These are phyloP conservation scores for Discostella pseudostelligera DNA, from an alignment of 108 stramenopile genomes.

Conservation along the genomic window DNA sequence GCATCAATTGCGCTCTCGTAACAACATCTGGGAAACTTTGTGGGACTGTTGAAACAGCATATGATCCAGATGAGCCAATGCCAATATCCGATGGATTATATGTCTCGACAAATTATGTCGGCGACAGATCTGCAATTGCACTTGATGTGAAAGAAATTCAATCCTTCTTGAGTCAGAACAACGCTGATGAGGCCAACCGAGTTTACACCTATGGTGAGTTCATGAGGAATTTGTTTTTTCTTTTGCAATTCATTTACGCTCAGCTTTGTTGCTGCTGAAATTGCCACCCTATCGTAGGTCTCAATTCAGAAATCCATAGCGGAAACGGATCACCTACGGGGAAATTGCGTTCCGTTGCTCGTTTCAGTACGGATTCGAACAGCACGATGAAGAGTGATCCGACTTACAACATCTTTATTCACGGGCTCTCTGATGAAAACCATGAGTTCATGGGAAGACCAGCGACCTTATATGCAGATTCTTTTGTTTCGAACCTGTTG, in stretches of 20 bases:
- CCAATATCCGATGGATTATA: constrained; percentile 62
- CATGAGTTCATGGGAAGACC: constrained; percentile 53
- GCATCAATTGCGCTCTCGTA: constrained; percentile 30
- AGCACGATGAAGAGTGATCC: constrained; percentile 62
- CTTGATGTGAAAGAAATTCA: constrained; percentile 65
- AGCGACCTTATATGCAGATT: constrained; percentile 62
- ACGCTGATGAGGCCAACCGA: constrained; percentile 43
- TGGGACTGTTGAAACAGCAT: constrained; percentile 41
- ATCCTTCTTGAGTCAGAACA: constrained; percentile 47
- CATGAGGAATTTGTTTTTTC: not conserved
- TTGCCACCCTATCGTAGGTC: constrained; percentile 3
- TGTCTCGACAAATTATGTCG: constrained; percentile 69
- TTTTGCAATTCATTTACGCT: not conserved
- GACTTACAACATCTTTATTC: constrained; percentile 62
- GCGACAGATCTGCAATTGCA: constrained; percentile 71
- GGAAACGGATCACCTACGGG: constrained; percentile 54
- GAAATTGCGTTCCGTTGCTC: constrained; percentile 46
- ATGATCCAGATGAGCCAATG: constrained; percentile 47
- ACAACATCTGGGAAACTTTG: constrained; percentile 13
- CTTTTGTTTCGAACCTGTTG: constrained; percentile 61
- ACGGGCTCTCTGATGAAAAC: constrained; percentile 58
- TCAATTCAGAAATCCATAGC: constrained; percentile 67
- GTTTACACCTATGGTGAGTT: constrained; percentile 61
- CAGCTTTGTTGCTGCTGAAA: not conserved
- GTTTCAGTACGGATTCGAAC: constrained; percentile 55